Conservation (phyloP, 192 early-diverging fungal species). For the Phlyctochytrium arcticum region DNA sequence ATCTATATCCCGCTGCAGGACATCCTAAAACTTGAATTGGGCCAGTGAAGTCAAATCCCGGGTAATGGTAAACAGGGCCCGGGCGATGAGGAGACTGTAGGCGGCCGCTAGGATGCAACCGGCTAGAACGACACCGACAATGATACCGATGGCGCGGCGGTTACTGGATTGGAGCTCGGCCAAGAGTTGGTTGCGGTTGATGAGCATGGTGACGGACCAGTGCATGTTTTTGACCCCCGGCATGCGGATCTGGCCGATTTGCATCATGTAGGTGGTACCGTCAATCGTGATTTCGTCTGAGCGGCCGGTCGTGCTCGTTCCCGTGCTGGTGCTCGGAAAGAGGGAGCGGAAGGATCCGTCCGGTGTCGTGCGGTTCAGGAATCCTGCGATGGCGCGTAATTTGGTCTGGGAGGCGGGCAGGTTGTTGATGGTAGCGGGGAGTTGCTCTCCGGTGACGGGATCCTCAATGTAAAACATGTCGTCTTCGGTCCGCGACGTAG, state of each 20-base stretch:
- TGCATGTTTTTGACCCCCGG: not conserved
- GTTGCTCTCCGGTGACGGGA: not conserved
- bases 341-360: not conserved
- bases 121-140: slow-evolving; percentile 5
- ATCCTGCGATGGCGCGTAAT: not conserved
- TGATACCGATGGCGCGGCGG: not conserved
- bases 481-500: too few relatives aligned
- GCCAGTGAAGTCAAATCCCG: slow-evolving; percentile 3
- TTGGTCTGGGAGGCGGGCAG: not conserved
- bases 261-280: not conserved
- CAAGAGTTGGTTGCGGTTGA: slow-evolving; percentile 5
- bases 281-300: not conserved
- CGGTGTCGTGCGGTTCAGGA: not conserved
- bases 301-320: not conserved
- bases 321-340: not conserved
- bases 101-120: not conserved
- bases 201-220: not conserved
- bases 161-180: not conserved
- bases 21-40: slow-evolving; percentile 21
- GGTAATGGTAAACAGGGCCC: slow-evolving; percentile 1
- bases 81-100: not conserved
- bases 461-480: too few relatives aligned
- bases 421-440: not conserved
- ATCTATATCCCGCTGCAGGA: slow-evolving; percentile 13
- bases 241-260: not conserved